These are phyloP conservation scores for Erigeron philadelphicus DNA, from an alignment of 140 eudicot species.

Conservation along the genomic window DNA sequence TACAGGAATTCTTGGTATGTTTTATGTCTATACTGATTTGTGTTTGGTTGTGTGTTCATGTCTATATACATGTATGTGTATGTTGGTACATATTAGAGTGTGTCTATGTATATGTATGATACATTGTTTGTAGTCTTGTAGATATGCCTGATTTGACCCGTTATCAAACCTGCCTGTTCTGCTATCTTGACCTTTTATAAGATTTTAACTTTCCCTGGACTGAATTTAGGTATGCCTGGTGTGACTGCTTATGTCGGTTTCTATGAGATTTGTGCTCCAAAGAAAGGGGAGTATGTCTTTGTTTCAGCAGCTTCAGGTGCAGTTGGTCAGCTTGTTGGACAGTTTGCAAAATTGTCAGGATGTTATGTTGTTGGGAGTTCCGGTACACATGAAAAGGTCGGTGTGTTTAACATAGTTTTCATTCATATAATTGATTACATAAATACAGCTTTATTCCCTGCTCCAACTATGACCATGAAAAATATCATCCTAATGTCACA, in stretches of 20 bases:
- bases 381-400: conserved; percentile 65
- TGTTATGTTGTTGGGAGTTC: conserved; percentile 89
- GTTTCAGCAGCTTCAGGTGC: conserved; percentile 84
- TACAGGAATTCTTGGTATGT: conserved; percentile 51
- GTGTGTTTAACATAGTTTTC: conserved; percentile 8
- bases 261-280: conserved; percentile 40
- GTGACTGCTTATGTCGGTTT: conserved; percentile 21
- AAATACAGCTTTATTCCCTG: neutral
- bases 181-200: neutral
- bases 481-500: neutral
- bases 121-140: no score
- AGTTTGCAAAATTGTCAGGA: conserved; percentile 66
- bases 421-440: neutral
- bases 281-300: conserved; percentile 62
- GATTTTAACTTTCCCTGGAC: neutral
- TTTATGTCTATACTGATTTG: neutral
- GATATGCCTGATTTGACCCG: neutral
- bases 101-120: no score
- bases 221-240: conserved; percentile 21
- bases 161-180: neutral
- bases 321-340: conserved; percentile 86
- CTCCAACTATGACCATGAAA: neutral
- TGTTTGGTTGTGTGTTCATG: neutral
- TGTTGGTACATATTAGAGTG: no score
- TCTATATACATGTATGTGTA: neutral